Percentiles rank a stretch among this genome's conserved stretches.
Conservation (phyloP, 2,329 filamentous ascomycete species). For the Colletotrichum karsti region DNA sequence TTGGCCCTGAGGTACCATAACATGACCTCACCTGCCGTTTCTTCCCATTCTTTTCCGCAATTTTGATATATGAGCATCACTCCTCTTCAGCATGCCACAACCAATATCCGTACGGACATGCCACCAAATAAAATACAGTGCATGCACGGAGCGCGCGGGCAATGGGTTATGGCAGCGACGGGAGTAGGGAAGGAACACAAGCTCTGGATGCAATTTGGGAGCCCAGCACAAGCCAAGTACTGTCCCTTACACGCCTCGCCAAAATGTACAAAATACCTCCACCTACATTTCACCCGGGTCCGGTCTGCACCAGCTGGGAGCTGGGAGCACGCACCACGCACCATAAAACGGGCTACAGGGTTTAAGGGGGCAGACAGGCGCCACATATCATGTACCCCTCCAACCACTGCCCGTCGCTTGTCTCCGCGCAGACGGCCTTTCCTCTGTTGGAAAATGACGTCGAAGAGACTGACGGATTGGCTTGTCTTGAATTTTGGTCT, state of each 20-base stretch:
- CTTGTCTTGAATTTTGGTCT: constrained; percentile 12
- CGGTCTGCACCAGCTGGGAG: too few species aligned
- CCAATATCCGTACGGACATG: too few species aligned
- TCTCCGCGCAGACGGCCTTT: constrained; percentile 7
- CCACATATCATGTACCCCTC: constrained; percentile 20
- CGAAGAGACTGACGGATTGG: constrained; percentile 10
- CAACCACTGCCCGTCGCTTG: constrained; percentile 17
- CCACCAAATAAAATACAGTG: constrained; percentile 6
- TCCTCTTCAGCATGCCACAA: too few species aligned
- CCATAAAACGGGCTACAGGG: constrained; percentile 11
- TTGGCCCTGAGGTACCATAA: too few species aligned
- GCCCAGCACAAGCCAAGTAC: neutral
- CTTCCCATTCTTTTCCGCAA: too few species aligned
- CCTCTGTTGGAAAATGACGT: constrained; percentile 25
- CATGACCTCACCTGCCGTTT: too few species aligned
- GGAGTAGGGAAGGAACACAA: constrained; percentile 14
- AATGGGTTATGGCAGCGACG: neutral
- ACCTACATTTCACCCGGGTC: too few species aligned
- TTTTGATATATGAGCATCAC: too few species aligned
- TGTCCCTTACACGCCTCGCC: neutral
- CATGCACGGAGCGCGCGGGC: constrained; percentile 21
- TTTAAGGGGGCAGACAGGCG: constrained; percentile 14
- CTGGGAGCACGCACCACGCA: too few species aligned
- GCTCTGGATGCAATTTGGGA: constrained; percentile 9
- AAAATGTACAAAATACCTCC: neutral